These are phyloP conservation scores for Trichosanthes cucumerina DNA, from an alignment of 306 rosid species.

Conservation along the genomic window DNA sequence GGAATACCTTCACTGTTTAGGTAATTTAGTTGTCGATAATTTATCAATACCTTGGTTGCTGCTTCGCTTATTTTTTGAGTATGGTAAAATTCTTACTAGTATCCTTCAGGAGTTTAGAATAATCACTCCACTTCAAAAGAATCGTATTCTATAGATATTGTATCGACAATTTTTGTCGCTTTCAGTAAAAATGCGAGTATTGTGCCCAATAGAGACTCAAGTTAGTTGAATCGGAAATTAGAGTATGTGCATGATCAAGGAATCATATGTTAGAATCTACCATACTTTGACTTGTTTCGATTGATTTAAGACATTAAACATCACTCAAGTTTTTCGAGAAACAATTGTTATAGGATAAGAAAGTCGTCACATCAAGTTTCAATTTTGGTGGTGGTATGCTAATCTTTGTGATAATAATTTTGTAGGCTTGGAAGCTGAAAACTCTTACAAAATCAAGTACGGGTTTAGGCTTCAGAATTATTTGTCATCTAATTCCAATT, in stretches of 20 bases:
- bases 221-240: not conserved
- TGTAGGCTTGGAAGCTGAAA: not conserved
- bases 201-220: not conserved
- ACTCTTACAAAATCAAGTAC: not conserved
- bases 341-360: not conserved
- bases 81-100: not conserved
- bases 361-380: not conserved
- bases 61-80: not conserved
- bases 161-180: too few species aligned
- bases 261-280: not conserved
- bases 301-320: not conserved
- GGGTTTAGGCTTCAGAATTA: not conserved
- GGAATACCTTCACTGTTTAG: slow-evolving; percentile 96
- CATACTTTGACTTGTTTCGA: not conserved
- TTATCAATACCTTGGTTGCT: not conserved
- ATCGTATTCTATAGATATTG: not conserved
- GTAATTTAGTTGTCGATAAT: slow-evolving; percentile 23
- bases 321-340: not conserved
- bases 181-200: too few species aligned
- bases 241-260: too few species aligned
- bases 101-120: not conserved
- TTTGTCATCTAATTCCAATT: not conserved
- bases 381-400: not conserved
- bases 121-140: not conserved
- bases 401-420: not conserved